These are phyloP conservation scores for Suhomyces yuchorum DNA, from an alignment of 1,139 yeast species.

Conservation along the genomic window DNA sequence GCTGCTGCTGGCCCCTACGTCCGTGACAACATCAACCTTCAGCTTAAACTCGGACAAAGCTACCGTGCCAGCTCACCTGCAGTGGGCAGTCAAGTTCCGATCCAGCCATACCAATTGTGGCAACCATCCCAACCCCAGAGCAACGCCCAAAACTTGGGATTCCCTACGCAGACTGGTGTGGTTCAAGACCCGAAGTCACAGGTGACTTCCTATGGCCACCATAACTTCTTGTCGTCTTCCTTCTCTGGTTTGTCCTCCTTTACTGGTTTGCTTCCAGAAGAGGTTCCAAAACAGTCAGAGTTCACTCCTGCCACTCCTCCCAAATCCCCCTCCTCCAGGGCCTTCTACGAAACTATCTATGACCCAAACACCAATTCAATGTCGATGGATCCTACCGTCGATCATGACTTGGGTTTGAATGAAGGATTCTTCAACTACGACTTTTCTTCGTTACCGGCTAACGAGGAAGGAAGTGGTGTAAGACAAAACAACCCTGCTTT, in stretches of 20 bases:
- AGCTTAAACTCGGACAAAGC: constrained; percentile 15
- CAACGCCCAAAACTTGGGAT: constrained; percentile 1
- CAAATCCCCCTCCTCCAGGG: constrained; percentile 6
- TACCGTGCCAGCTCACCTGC: constrained; percentile 3
- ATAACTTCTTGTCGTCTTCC: not conserved
- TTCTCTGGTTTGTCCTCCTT: not conserved
- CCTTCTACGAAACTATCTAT: constrained; percentile 7
- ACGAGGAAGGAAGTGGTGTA: not conserved
- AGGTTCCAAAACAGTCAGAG: not conserved
- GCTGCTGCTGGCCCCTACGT: constrained; percentile 1
- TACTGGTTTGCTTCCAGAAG: not conserved
- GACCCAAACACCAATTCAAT: not conserved
- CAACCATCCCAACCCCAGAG: not conserved
- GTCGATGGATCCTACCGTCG: not conserved
- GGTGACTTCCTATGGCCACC: constrained; percentile 1
- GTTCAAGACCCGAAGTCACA: constrained; percentile 3
- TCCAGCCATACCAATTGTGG: not conserved
- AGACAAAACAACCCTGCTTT: not conserved
- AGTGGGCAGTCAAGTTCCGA: not conserved
- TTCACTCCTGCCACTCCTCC: constrained; percentile 10
- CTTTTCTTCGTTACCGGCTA: not conserved
- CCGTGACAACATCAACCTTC: constrained; percentile 18
- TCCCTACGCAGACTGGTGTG: constrained; percentile 6
- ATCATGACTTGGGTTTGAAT: constrained; percentile 2
- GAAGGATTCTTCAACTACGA: constrained; percentile 14